Percentiles rank a stretch among this genome's conserved stretches.
These are phyloP conservation scores for Lactarius hengduanensis DNA, from an alignment of 768 basidiomycete species.

Conservation along the genomic window DNA sequence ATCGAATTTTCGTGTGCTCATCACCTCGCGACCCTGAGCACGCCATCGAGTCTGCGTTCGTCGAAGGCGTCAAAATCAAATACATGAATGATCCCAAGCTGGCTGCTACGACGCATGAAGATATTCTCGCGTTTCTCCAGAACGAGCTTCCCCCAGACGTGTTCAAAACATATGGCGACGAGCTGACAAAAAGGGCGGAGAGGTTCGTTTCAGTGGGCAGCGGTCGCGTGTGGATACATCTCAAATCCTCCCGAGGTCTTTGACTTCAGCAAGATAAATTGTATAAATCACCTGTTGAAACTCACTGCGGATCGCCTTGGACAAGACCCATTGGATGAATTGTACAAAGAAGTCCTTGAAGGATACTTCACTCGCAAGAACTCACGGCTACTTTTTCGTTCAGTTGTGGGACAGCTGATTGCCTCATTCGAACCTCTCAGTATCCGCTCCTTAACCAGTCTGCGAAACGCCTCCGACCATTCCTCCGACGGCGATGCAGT, in stretches of 20 bases:
- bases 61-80: background rate
- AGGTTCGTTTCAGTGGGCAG: background rate
- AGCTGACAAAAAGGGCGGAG: background rate
- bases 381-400: background rate
- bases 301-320: background rate
- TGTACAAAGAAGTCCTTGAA: too few species aligned
- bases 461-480: background rate
- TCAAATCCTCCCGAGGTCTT: too few species aligned
- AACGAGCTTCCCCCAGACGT: background rate
- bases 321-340: background rate
- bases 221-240: background rate
- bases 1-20: background rate
- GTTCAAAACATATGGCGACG: background rate
- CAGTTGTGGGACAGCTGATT: constrained; percentile 1
- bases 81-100: background rate
- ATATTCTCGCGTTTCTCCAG: background rate
- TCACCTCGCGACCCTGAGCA: background rate
- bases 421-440: background rate
- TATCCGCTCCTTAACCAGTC: background rate
- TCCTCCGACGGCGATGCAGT: background rate
- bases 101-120: background rate
- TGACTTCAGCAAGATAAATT: too few species aligned
- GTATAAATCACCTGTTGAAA: too few species aligned
- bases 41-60: background rate
- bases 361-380: too few species aligned